phyloP scores from a whole-genome alignment of 345 rosid genomes.

The Cardamine occulta region DNA sequence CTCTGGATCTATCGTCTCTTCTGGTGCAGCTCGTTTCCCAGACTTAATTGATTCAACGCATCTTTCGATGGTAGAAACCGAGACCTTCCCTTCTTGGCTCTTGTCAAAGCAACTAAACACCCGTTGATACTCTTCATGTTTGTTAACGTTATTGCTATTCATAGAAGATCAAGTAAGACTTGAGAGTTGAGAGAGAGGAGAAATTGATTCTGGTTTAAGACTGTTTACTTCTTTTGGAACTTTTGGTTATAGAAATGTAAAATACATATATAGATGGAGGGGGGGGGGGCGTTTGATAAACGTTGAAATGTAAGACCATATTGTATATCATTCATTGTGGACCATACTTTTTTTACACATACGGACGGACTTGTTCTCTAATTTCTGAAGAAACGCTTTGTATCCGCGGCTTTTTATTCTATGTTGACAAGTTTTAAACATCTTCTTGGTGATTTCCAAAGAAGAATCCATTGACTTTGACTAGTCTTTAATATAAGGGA shows the following conservation, averaged over 20 bases:
- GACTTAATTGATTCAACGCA: constrained; percentile 50
- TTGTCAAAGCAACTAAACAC: constrained; percentile 56
- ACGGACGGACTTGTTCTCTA: constrained; percentile 1
- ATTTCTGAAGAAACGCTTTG: not conserved
- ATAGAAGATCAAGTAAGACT: constrained; percentile 19
- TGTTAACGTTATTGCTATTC: constrained; percentile 32
- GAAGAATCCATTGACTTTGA: constrained; percentile 39
- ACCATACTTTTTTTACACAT: not conserved
- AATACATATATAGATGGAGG: not conserved
- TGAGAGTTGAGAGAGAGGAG: constrained; percentile 16
- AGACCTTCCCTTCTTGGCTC: constrained; percentile 55
- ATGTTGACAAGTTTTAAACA: constrained; percentile 30
- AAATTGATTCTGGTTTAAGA: not conserved
- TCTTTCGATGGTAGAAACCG: constrained; percentile 50
- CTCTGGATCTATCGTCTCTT: constrained; percentile 37
- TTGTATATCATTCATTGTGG: not conserved
- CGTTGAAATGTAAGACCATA: not conserved
- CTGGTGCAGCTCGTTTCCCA: constrained; percentile 39
- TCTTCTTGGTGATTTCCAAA: constrained; percentile 17
- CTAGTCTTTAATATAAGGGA: no score
- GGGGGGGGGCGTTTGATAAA: not conserved
- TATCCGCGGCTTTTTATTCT: constrained; percentile 32
- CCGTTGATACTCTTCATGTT: constrained; percentile 43
- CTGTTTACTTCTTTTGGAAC: not conserved
- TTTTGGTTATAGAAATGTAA: constrained; percentile 12